These are phyloP conservation scores for Triglochin maritima DNA, from an alignment of 106 monocot species.

Conservation along the genomic window DNA sequence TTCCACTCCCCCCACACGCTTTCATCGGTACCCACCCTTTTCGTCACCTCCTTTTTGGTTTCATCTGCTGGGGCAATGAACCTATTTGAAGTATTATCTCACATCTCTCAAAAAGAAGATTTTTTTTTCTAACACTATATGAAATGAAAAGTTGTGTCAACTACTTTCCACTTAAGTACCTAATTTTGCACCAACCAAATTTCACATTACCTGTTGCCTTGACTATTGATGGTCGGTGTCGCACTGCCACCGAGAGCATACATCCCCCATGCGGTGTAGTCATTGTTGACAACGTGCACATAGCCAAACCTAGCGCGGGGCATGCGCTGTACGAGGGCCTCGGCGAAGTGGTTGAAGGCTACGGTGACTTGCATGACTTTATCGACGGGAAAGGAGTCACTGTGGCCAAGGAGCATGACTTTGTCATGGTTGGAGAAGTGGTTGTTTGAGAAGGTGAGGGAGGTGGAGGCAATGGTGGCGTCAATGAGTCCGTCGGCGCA, in stretches of 20 bases:
- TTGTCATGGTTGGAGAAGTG: conserved; percentile 43
- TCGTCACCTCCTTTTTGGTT: conserved; percentile 59
- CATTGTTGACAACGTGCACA: conserved; percentile 59
- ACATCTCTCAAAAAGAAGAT: too few species aligned
- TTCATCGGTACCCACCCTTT: conserved; percentile 51
- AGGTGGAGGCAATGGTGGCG: conserved; percentile 43
- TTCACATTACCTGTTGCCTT: conserved; percentile 23
- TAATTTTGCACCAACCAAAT: neutral
- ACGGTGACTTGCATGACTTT: conserved; percentile 51
- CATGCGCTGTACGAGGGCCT: conserved; percentile 46
- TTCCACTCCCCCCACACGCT: conserved; percentile 58
- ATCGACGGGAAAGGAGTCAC: conserved; percentile 31
- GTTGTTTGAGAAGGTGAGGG: conserved; percentile 44
- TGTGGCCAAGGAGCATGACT: conserved; percentile 54
- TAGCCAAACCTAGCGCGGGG: conserved; percentile 40
- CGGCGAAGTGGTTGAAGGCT: conserved; percentile 52
- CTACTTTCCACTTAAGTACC: too few species aligned
- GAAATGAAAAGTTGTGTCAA: too few species aligned
- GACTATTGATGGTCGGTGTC: conserved; percentile 49
- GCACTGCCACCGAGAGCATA: conserved; percentile 59
- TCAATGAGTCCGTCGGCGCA: conserved; percentile 60
- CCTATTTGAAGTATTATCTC: too few species aligned
- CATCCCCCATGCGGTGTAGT: conserved; percentile 49
- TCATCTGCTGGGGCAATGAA: conserved; percentile 36
- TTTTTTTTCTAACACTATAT: too few species aligned